These are phyloP conservation scores for Epichloe gansuensis DNA, from an alignment of 2,329 filamentous ascomycete species.

Conservation along the genomic window DNA sequence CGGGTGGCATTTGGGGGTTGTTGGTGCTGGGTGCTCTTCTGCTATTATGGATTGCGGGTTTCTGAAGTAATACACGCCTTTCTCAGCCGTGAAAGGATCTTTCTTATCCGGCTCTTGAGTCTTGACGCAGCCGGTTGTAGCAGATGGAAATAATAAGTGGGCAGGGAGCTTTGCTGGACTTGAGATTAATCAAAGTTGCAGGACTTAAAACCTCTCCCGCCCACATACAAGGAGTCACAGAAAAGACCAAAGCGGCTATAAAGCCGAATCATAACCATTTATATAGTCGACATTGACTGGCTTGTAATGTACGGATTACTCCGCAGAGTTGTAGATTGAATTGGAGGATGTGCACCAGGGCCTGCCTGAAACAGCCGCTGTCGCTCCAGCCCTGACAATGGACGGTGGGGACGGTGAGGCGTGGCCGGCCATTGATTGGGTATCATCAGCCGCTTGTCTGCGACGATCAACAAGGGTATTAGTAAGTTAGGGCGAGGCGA, in stretches of 20 bases:
- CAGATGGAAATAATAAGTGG: background rate
- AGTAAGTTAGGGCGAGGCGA: too few species aligned
- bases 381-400: background rate
- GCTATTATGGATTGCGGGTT: background rate
- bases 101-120: background rate
- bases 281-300: background rate
- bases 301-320: background rate
- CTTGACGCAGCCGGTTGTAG: background rate
- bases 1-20: background rate
- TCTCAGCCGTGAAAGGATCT: background rate
- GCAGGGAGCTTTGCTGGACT: background rate
- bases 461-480: too few species aligned
- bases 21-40: background rate
- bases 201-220: background rate
- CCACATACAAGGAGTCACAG: background rate
- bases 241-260: background rate
- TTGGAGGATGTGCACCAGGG: background rate
- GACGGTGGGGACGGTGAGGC: background rate
- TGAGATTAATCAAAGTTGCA: background rate
- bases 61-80: background rate
- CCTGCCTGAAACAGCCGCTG: conserved; percentile 11
- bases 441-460: background rate
- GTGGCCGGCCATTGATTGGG: background rate
- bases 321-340: background rate
- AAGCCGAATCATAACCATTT: background rate